Base-by-base conservation (phyloP, 306 rosid species). In the Vigna nakashimae region DNA sequence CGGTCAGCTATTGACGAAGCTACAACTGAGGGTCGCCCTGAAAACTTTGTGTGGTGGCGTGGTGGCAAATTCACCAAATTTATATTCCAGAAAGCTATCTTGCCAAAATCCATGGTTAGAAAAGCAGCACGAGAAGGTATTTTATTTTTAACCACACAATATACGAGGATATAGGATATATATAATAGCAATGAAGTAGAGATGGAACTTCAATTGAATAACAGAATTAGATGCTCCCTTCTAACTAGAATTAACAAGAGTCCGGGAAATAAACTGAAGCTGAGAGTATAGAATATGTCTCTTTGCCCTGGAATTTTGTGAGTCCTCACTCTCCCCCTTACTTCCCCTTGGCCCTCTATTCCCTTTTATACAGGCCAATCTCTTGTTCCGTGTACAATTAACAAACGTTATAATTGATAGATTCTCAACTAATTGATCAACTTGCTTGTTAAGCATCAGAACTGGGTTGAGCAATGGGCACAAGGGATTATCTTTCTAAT, bases 41-140 rank as follows among this genome's bases (percentile, higher is more conserved):
- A 91, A 55, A 83, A 70, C 60, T 86, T 82, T 76, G 72, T 80
- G 67, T 91, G 98, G 99, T 92, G 97, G 95, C 96, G 73, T 46
- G 97, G 98, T 49, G 97, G 97, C 51, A 87, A 89, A 74, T 73
- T 85, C 63, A 81, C 91, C 40, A 96, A 85, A 83, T 76, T 68
- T 75, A 51, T 96, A 82, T 88, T 92, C 82, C 98, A 90, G 85
- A 96, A 82, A 76, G 97, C 96, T 48, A 84, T 88, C 72, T 83
- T 92, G 83, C 89, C 98, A 5, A 76, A 28, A 69, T 75, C 83
- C 62, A 73, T 85, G 83, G 88, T 90, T 70, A 89, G 69, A 82
- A 89, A 82, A 87, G 96, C 97, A 70, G 99, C 96, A 40, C 93
- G 94, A 48, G 91, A 89, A 91, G 96, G 99, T 91, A 89, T 59